A percentile compares a stretch with the other conserved stretches of the same genome.
These are phyloP conservation scores for Vickermania ingenoplastis DNA, from an alignment of 208 protist genomes.

Conservation along the genomic window DNA sequence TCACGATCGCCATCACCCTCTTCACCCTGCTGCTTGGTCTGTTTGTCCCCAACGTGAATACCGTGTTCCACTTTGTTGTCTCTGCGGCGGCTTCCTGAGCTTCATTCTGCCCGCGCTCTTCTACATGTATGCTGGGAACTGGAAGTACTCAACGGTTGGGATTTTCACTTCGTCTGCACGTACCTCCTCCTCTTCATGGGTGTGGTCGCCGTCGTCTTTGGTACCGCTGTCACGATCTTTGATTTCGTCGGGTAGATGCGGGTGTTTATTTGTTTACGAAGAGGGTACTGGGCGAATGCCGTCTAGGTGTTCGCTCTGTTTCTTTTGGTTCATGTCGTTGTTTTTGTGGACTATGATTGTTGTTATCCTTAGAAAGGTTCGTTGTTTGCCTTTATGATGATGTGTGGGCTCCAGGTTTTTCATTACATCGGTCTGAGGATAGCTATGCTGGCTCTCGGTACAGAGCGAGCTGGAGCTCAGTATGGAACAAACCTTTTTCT, in stretches of 20 bases:
- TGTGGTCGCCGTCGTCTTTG: slow-evolving; percentile 41
- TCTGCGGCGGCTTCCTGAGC: slow-evolving; percentile 44
- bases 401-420: too few relatives aligned
- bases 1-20: slow-evolving; percentile 19
- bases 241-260: not conserved
- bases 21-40: slow-evolving; percentile 15
- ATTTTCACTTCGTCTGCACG: slow-evolving; percentile 25
- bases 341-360: too few relatives aligned
- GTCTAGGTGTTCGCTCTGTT: too few relatives aligned
- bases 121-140: slow-evolving; percentile 41
- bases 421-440: too few relatives aligned
- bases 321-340: too few relatives aligned
- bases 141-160: slow-evolving; percentile 18
- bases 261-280: too few relatives aligned
- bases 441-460: too few relatives aligned
- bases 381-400: too few relatives aligned
- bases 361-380: too few relatives aligned
- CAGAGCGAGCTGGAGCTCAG: too few relatives aligned
- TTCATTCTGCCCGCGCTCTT: slow-evolving; percentile 54
- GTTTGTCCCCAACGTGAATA: slow-evolving; percentile 21
- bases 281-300: too few relatives aligned
- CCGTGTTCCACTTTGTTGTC: slow-evolving; percentile 48
- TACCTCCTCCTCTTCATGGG: slow-evolving; percentile 37
- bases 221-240: slow-evolving; percentile 24
- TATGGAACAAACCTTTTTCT: too few relatives aligned